These are phyloP conservation scores for Rhodomyrtus tomentosa DNA, from an alignment of 345 rosid genomes.

Conservation along the genomic window DNA sequence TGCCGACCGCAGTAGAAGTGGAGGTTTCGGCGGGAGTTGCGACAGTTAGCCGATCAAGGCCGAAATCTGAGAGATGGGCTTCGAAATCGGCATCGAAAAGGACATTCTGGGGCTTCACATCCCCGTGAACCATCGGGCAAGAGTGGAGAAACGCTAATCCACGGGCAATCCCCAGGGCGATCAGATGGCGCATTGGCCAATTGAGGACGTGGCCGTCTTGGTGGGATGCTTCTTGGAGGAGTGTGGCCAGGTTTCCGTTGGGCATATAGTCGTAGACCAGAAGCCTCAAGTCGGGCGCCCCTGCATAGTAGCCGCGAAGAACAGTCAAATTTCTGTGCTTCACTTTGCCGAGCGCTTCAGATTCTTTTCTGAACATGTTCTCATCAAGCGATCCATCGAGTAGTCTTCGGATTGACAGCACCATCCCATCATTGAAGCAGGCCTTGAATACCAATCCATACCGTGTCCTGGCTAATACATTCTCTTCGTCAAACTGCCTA, in stretches of 20 bases:
- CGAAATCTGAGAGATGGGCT: conserved; percentile 87
- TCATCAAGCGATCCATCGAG: conserved; percentile 55
- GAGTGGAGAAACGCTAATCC: conserved; percentile 80
- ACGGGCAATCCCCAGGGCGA: conserved; percentile 87
- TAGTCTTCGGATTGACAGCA: conserved; percentile 69
- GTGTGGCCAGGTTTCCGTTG: conserved; percentile 82
- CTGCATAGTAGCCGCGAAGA: conserved; percentile 80
- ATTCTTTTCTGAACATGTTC: conserved; percentile 70
- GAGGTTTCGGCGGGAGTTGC: conserved; percentile 53
- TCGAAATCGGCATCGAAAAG: conserved; percentile 94
- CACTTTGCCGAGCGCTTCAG: conserved; percentile 69
- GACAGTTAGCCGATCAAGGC: conserved; percentile 48
- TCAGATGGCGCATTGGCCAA: conserved; percentile 99
- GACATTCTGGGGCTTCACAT: conserved; percentile 83
- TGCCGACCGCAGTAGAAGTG: conserved; percentile 44
- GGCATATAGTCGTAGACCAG: conserved; percentile 95
- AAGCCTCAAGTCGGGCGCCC: conserved; percentile 73
- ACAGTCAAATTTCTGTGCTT: conserved; percentile 85
- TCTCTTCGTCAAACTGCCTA: conserved; percentile 84
- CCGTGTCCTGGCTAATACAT: conserved; percentile 70
- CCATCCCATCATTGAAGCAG: conserved; percentile 81
- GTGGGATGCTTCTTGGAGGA: conserved; percentile 95
- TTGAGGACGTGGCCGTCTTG: conserved; percentile 96
- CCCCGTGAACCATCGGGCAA: conserved; percentile 77
- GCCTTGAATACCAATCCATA: conserved; percentile 84